Evolutionary conservation across 805 yeast genomes (phyloP).

Genomic region (Priceomyces melissophilus): DNA sequence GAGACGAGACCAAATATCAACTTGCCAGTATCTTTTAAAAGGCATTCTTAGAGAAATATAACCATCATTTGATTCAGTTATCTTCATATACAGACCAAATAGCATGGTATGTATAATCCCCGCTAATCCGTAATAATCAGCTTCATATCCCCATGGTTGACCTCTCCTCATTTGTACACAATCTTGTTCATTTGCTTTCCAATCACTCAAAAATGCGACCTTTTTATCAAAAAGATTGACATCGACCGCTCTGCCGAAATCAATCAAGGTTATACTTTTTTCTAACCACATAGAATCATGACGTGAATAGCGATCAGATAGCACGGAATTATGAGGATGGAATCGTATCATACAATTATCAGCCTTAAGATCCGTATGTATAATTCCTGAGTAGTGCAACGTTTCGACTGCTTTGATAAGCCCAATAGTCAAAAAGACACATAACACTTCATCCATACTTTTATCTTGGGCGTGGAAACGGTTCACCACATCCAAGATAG

Average conservation of each 20-base stretch:
- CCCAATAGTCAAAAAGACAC: slow-evolving; percentile 62
- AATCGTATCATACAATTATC: slow-evolving; percentile 81
- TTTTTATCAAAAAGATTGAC: slow-evolving; percentile 47
- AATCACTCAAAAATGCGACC: slow-evolving; percentile 54
- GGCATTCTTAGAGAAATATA: slow-evolving; percentile 37
- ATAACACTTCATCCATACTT: slow-evolving; percentile 56
- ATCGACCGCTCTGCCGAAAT: slow-evolving; percentile 81
- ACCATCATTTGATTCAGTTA: slow-evolving; percentile 22
- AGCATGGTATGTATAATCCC: slow-evolving; percentile 67
- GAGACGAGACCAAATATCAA: slow-evolving; percentile 63
- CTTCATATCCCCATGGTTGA: slow-evolving; percentile 70
- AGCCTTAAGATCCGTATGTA: slow-evolving; percentile 85
- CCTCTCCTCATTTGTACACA: slow-evolving; percentile 65
- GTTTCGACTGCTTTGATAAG: slow-evolving; percentile 54
- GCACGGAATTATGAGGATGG: slow-evolving; percentile 15
- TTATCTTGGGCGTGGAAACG: slow-evolving; percentile 25
- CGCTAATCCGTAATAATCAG: slow-evolving; percentile 83
- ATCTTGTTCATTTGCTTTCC: slow-evolving; percentile 64
- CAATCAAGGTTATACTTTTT: slow-evolving; percentile 64
- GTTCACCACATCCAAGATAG: slow-evolving; percentile 66
- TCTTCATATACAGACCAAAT: slow-evolving; percentile 63
- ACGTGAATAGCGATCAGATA: slow-evolving; percentile 22
- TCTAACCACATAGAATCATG: slow-evolving; percentile 45
- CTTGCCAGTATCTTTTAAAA: slow-evolving; percentile 75
- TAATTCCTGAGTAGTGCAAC: slow-evolving; percentile 62